These are phyloP conservation scores for Mitragyna speciosa DNA, from an alignment of 257 asterid species.

Conservation along the genomic window DNA sequence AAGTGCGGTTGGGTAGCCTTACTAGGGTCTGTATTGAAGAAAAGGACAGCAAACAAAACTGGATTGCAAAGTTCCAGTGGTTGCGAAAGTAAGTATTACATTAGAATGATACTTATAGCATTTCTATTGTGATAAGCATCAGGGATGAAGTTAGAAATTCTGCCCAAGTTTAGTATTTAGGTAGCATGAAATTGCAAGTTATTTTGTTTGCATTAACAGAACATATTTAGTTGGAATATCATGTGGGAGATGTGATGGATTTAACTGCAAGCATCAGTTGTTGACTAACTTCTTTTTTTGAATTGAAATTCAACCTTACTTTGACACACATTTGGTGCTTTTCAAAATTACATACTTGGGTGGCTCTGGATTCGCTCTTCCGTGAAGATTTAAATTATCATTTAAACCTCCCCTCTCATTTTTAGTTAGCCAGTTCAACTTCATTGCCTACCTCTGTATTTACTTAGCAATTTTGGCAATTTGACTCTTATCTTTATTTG, in stretches of 20 bases:
- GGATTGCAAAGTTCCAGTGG: conserved; percentile 1
- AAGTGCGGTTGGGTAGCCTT: conserved; percentile 22
- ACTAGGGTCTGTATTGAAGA: neutral
- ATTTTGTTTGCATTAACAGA: neutral
- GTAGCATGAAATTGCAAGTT: neutral
- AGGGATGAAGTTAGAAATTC: neutral
- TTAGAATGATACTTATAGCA: neutral
- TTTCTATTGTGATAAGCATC: neutral
- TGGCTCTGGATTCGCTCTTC: neutral
- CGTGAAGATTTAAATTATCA: neutral
- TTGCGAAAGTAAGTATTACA: neutral
- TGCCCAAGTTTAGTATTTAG: neutral
- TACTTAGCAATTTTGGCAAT: neutral
- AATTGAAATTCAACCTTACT: neutral
- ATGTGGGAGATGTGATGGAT: neutral
- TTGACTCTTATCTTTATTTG: neutral
- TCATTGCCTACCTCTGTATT: neutral
- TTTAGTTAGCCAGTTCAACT: neutral
- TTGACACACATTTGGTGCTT: neutral
- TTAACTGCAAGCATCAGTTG: neutral
- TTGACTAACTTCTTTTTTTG: no score
- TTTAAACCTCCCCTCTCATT: neutral
- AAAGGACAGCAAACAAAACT: neutral
- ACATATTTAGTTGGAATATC: neutral
- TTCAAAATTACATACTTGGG: no score